A percentile compares a stretch with the other conserved stretches of the same genome.
These are phyloP conservation scores for Elaeis guineensis DNA, from an alignment of 176 grass and related monocot species.

Conservation along the genomic window DNA sequence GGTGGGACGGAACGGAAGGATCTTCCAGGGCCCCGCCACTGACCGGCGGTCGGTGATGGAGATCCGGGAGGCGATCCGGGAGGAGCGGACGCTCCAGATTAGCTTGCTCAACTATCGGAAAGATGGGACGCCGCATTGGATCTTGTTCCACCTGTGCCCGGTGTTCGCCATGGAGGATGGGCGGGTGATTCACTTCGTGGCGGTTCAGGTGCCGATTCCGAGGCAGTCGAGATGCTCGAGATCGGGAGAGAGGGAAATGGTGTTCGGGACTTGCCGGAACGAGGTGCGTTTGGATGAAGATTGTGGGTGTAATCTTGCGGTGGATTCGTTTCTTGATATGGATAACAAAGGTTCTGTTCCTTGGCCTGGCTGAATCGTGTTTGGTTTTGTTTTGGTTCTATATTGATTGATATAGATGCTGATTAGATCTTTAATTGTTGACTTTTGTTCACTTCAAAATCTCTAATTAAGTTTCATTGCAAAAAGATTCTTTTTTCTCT, in stretches of 20 bases:
- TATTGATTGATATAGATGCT: too few species aligned
- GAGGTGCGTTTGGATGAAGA: slow-evolving; percentile 46
- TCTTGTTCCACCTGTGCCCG: slow-evolving; percentile 73
- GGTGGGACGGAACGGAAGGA: slow-evolving; percentile 59
- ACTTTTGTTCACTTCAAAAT: too few species aligned
- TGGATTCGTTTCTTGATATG: slow-evolving; percentile 50
- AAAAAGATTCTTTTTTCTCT: too few species aligned
- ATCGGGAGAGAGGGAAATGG: neutral
- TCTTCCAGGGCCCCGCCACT: slow-evolving; percentile 89
- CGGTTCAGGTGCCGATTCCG: slow-evolving; percentile 72
- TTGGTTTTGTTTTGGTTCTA: too few species aligned
- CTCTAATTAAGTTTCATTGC: too few species aligned
- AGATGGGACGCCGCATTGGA: slow-evolving; percentile 72
- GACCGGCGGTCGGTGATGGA: slow-evolving; percentile 49
- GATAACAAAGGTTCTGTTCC: slow-evolving; percentile 54
- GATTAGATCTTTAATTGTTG: too few species aligned
- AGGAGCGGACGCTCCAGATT: slow-evolving; percentile 43
- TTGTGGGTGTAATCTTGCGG: slow-evolving; percentile 32
- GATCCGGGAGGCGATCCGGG: slow-evolving; percentile 66
- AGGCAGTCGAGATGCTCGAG: neutral
- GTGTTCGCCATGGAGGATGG: slow-evolving; percentile 59
- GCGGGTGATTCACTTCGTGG: slow-evolving; percentile 71
- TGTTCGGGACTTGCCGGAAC: slow-evolving; percentile 49
- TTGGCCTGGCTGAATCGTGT: neutral
- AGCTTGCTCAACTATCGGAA: slow-evolving; percentile 68